Conservation (phyloP, 768 basidiomycete genomes). For the Stropharia rugosoannulata region DNA sequence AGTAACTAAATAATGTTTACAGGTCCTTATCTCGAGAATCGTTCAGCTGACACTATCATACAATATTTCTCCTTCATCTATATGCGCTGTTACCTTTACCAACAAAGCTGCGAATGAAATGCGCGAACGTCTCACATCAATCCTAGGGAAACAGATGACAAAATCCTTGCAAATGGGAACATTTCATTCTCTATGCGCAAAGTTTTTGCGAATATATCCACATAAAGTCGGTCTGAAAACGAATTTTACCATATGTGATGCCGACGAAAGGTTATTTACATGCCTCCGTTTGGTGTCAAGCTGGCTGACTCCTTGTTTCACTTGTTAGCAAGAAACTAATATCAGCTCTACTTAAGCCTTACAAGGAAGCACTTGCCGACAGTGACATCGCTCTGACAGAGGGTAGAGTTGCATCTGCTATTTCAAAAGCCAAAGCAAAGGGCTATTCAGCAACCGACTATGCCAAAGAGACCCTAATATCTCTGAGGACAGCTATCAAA, state of each 20-base stretch:
- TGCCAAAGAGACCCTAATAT: slow-evolving; percentile 20
- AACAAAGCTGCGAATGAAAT: slow-evolving; percentile 92
- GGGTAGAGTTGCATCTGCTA: slow-evolving; percentile 50
- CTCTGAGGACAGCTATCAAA: background rate
- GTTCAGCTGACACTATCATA: slow-evolving; percentile 61
- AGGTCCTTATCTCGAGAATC: slow-evolving; percentile 69
- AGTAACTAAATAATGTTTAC: background rate
- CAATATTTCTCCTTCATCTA: slow-evolving; percentile 48
- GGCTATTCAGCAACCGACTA: slow-evolving; percentile 55
- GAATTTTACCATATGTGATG: slow-evolving; percentile 84
- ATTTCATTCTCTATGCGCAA: slow-evolving; percentile 75
- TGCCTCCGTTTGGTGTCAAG: background rate
- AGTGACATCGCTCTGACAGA: slow-evolving; percentile 56
- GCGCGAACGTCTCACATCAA: slow-evolving; percentile 61
- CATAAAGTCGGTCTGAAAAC: slow-evolving; percentile 53
- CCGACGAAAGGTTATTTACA: slow-evolving; percentile 65
- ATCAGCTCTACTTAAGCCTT: slow-evolving; percentile 53
- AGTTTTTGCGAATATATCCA: slow-evolving; percentile 68
- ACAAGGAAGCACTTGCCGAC: slow-evolving; percentile 44
- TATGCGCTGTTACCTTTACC: slow-evolving; percentile 85
- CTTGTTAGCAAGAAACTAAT: slow-evolving; percentile 66
- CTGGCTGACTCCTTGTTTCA: slow-evolving; percentile 1
- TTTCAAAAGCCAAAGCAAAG: slow-evolving; percentile 77
- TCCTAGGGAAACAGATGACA: slow-evolving; percentile 63
- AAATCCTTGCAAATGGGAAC: slow-evolving; percentile 67